Percentiles rank a stretch among this genome's conserved stretches.
These are phyloP conservation scores for Blastobotrys robertii DNA, from an alignment of 805 yeast genomes.

Conservation along the genomic window DNA sequence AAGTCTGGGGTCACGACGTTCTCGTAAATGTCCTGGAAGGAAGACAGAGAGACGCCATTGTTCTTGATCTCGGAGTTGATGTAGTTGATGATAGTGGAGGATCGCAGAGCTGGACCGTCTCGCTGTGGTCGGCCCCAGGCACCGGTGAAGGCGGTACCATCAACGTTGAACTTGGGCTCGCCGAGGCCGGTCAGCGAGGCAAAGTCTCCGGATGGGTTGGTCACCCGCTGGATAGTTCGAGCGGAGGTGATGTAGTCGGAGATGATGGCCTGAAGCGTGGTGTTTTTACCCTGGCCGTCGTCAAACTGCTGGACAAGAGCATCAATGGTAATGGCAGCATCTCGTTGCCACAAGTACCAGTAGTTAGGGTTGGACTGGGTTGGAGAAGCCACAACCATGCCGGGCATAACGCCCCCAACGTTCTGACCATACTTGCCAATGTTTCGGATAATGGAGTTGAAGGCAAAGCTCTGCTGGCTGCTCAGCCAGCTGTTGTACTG, in stretches of 20 bases:
- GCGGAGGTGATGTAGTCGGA: conserved; percentile 57
- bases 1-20: conserved; percentile 61
- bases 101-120: conserved; percentile 87
- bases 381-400: conserved; percentile 81
- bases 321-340: conserved; percentile 62
- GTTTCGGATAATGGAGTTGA: conserved; percentile 40
- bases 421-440: conserved; percentile 41
- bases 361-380: conserved; percentile 65
- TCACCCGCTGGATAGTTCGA: conserved; percentile 49
- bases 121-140: conserved; percentile 94
- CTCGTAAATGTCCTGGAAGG: conserved; percentile 33
- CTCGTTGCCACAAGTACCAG: conserved; percentile 85
- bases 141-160: conserved; percentile 51
- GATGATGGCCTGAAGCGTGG: conserved; percentile 27
- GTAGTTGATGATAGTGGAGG: conserved; percentile 52
- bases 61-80: conserved; percentile 34
- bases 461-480: conserved; percentile 34
- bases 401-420: conserved; percentile 38
- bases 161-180: conserved; percentile 76
- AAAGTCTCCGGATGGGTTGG: conserved; percentile 61
- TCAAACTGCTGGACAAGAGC: conserved; percentile 48
- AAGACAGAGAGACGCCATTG: conserved; percentile 19
- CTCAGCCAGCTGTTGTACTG: conserved; percentile 33
- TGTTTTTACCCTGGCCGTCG: conserved; percentile 28
- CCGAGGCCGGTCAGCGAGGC: conserved; percentile 48